phyloP scores from a whole-genome alignment of 2,329 filamentous ascomycete genomes.

The Monilinia polystroma region DNA sequence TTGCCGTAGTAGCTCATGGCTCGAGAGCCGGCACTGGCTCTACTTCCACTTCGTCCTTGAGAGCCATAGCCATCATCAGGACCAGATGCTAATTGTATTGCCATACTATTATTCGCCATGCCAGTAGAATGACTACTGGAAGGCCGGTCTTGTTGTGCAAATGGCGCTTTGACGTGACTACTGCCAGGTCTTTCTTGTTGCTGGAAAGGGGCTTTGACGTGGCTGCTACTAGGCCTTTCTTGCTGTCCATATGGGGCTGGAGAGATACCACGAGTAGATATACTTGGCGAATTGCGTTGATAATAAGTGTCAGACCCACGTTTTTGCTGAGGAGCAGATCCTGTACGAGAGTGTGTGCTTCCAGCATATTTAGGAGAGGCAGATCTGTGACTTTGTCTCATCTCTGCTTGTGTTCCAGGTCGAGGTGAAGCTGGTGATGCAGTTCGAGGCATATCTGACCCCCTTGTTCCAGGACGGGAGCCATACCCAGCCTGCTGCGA shows the following conservation, averaged over 20 bases:
- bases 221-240: slow-evolving; percentile 53
- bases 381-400: slow-evolving; percentile 48
- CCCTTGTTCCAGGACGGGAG: slow-evolving; percentile 58
- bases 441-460: slow-evolving; percentile 57
- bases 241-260: slow-evolving; percentile 41
- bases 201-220: slow-evolving; percentile 36
- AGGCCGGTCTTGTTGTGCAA: slow-evolving; percentile 25
- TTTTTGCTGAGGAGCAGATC: slow-evolving; percentile 43
- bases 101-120: slow-evolving; percentile 49
- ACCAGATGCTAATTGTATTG: slow-evolving; percentile 61
- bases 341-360: slow-evolving; percentile 39
- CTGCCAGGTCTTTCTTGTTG: slow-evolving; percentile 52
- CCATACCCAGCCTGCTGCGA: slow-evolving; percentile 37
- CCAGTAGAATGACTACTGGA: slow-evolving; percentile 18
- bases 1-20: slow-evolving; percentile 56
- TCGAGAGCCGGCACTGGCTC: slow-evolving; percentile 48
- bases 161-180: slow-evolving; percentile 40
- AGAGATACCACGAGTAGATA: slow-evolving; percentile 47
- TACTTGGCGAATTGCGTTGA: slow-evolving; percentile 50
- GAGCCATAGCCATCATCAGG: slow-evolving; percentile 60
- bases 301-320: slow-evolving; percentile 53
- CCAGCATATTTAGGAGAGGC: slow-evolving; percentile 62
- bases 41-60: slow-evolving; percentile 49
- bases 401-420: slow-evolving; percentile 53
- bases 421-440: slow-evolving; percentile 71